Evolutionary conservation across 208 protist genomes (phyloP).

Genomic region (Porcisia hertigi): DNA sequence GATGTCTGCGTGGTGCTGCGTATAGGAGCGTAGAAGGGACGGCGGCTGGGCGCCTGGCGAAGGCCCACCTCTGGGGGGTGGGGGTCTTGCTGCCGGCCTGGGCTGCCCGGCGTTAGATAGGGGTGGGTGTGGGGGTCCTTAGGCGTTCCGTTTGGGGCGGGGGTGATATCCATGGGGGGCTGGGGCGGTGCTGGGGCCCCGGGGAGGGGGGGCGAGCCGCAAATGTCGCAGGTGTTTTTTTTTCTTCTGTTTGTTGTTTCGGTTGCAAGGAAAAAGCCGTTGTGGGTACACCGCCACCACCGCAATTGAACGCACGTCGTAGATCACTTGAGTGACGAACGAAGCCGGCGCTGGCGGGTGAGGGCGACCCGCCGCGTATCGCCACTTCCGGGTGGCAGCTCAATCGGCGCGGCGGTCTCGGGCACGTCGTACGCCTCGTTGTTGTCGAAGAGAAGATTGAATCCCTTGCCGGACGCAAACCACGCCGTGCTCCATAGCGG

Average conservation of each 20-base stretch:
- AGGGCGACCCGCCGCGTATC: constrained; percentile 3
- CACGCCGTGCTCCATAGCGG: constrained; percentile 15
- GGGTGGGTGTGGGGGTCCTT: neutral
- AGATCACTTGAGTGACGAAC: constrained; percentile 12
- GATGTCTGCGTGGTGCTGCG: neutral
- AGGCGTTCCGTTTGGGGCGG: neutral
- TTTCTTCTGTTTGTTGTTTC: neutral
- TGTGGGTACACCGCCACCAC: neutral
- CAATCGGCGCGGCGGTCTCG: constrained; percentile 43
- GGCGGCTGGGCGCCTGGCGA: too few species aligned
- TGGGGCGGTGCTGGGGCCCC: neutral
- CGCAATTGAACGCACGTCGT: neutral
- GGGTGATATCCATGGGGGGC: neutral
- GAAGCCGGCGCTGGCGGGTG: constrained; percentile 13
- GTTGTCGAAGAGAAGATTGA: constrained; percentile 62
- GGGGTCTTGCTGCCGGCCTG: too few species aligned
- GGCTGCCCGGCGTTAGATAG: too few species aligned
- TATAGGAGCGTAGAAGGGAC: neutral
- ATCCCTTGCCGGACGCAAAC: constrained; percentile 52
- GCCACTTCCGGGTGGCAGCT: constrained; percentile 43
- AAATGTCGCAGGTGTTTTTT: constrained; percentile 1
- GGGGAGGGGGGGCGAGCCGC: neutral
- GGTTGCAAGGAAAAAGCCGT: neutral
- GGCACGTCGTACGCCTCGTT: constrained; percentile 41
- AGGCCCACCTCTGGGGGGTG: too few species aligned